Percentiles rank a stretch among this genome's conserved stretches.
These are phyloP conservation scores for Fusarium lyarnte DNA, from an alignment of 2,329 filamentous ascomycete genomes.

Conservation along the genomic window DNA sequence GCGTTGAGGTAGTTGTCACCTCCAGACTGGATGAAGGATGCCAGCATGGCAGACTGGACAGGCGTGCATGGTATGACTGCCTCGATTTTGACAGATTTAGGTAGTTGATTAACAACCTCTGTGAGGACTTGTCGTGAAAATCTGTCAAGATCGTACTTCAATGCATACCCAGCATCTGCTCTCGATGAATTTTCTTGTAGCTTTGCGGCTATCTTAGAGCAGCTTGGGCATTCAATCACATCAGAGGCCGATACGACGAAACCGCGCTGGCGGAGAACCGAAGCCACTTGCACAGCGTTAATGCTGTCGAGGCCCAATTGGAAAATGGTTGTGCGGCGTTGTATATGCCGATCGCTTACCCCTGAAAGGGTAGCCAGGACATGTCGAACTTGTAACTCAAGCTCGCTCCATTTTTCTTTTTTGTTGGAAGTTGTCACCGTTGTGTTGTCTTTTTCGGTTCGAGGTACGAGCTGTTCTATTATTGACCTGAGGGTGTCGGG, in stretches of 20 bases:
- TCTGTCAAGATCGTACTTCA: slow-evolving; percentile 50
- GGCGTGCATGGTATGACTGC: slow-evolving; percentile 80
- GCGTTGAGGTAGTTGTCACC: slow-evolving; percentile 81
- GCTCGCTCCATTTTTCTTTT: slow-evolving; percentile 56
- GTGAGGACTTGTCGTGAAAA: slow-evolving; percentile 50
- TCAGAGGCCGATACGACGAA: slow-evolving; percentile 73
- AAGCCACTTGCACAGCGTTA: slow-evolving; percentile 81
- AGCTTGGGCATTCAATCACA: slow-evolving; percentile 72
- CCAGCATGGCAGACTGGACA: slow-evolving; percentile 82
- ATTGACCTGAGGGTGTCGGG: slow-evolving; percentile 27
- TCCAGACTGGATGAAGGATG: slow-evolving; percentile 73
- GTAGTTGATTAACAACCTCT: slow-evolving; percentile 41
- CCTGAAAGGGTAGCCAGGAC: slow-evolving; percentile 69
- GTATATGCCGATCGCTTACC: slow-evolving; percentile 60
- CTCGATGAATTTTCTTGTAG: slow-evolving; percentile 30
- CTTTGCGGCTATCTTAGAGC: slow-evolving; percentile 50
- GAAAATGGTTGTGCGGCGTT: slow-evolving; percentile 77
- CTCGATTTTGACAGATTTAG: slow-evolving; percentile 55
- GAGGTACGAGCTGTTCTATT: slow-evolving; percentile 37
- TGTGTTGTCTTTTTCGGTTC: slow-evolving; percentile 30
- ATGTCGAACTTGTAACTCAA: slow-evolving; percentile 63
- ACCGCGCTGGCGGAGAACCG: slow-evolving; percentile 68
- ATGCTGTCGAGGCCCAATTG: slow-evolving; percentile 93
- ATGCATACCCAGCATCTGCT: background rate
- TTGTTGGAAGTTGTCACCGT: slow-evolving; percentile 16